A percentile compares a stretch with the other conserved stretches of the same genome.
phyloP scores from a whole-genome alignment of 2,329 filamentous ascomycete species.

The Claviceps pazoutovae region DNA sequence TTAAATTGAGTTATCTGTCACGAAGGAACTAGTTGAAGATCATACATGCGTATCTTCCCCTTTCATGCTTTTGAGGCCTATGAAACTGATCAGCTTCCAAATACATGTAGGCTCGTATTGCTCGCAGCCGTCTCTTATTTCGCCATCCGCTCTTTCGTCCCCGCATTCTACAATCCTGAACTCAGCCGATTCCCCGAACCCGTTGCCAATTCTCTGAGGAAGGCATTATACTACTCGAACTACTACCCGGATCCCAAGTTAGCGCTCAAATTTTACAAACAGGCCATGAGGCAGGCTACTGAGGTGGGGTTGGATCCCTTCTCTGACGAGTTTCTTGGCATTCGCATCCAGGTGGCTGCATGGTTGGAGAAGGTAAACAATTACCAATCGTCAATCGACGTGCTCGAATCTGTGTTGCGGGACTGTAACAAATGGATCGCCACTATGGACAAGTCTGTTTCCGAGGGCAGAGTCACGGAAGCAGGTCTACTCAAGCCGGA shows the following conservation, averaged over 20 bases:
- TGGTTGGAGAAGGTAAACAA: conserved; percentile 68
- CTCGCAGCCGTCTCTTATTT: conserved; percentile 17
- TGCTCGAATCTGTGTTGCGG: conserved; percentile 60
- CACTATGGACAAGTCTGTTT: conserved; percentile 35
- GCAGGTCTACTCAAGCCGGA: conserved; percentile 20
- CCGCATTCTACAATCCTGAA: conserved; percentile 40
- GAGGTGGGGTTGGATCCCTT: conserved; percentile 73
- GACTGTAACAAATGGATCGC: conserved; percentile 54
- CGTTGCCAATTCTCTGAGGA: conserved; percentile 64
- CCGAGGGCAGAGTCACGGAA: conserved; percentile 31
- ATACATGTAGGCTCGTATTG: conserved; percentile 15
- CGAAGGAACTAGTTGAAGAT: neutral
- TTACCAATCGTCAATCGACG: conserved; percentile 55
- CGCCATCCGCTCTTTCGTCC: conserved; percentile 31
- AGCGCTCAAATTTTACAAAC: conserved; percentile 71
- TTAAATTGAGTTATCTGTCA: neutral
- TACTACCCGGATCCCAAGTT: conserved; percentile 58
- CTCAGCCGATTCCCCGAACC: conserved; percentile 50
- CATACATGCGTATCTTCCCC: neutral
- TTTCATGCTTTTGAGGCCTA: neutral
- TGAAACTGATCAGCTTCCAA: neutral
- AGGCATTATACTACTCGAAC: conserved; percentile 78
- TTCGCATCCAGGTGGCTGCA: conserved; percentile 67
- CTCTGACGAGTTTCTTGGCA: conserved; percentile 79
- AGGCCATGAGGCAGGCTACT: conserved; percentile 60